Percentiles rank a stretch among this genome's conserved stretches.
Evolutionary conservation across 441 rosid genomes (phyloP).

Genomic region (Omphalea diandra): DNA sequence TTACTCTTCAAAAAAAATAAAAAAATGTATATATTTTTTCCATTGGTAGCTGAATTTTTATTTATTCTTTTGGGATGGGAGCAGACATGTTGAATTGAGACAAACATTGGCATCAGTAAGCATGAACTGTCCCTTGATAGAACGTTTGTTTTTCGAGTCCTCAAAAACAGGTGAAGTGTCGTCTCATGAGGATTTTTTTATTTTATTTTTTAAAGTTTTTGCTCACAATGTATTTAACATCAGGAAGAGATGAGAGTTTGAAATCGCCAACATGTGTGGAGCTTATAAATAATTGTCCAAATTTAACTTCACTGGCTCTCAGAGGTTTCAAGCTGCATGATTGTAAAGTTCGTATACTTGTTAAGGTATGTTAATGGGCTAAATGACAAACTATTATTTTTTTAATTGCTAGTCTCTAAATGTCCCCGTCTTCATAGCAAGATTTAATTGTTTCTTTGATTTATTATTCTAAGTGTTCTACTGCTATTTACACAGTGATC

Average conservation of each 20-base stretch:
- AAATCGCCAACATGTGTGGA: slow-evolving; percentile 61
- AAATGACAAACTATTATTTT: slow-evolving; percentile 7
- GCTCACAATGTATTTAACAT: slow-evolving; percentile 28
- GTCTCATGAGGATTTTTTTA: slow-evolving; percentile 17
- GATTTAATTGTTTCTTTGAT: background rate
- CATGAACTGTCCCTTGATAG: slow-evolving; percentile 58
- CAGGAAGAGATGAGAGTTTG: slow-evolving; percentile 69
- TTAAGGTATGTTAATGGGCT: slow-evolving; percentile 43
- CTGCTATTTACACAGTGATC: background rate
- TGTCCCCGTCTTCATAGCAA: background rate
- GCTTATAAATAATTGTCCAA: slow-evolving; percentile 63
- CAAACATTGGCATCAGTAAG: slow-evolving; percentile 64
- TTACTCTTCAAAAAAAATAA: background rate
- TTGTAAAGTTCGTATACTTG: slow-evolving; percentile 53
- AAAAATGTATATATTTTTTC: background rate
- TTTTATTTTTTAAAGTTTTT: slow-evolving; percentile 12
- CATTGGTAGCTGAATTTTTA: background rate
- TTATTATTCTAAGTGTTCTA: background rate
- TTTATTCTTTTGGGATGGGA: background rate
- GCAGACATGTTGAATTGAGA: slow-evolving; percentile 56
- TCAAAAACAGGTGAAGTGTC: slow-evolving; percentile 44
- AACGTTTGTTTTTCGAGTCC: slow-evolving; percentile 70
- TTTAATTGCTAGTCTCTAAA: background rate
- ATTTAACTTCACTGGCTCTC: slow-evolving; percentile 65
- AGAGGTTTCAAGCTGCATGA: slow-evolving; percentile 72